These are phyloP conservation scores for Thamnidium elegans DNA, from an alignment of 192 early-diverging fungal genomes.

Conservation along the genomic window DNA sequence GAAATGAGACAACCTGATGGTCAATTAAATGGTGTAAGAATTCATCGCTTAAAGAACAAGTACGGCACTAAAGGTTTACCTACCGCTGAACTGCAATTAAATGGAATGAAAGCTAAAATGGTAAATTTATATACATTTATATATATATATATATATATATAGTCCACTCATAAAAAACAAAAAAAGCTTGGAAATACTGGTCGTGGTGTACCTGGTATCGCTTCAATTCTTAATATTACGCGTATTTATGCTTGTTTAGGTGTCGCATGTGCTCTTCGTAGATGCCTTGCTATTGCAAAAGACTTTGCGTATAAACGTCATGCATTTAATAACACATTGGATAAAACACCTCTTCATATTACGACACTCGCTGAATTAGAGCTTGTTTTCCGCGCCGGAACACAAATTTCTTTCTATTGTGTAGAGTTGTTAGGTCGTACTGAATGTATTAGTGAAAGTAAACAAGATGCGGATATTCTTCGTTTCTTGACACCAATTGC, in stretches of 20 bases:
- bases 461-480: conserved; percentile 39
- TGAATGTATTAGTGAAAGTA: conserved; percentile 33
- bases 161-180: too few species aligned
- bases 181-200: conserved; percentile 43
- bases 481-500: conserved; percentile 67
- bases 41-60: conserved; percentile 72
- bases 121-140: conserved; percentile 7
- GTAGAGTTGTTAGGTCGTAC: conserved; percentile 55
- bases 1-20: conserved; percentile 53
- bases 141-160: too few species aligned
- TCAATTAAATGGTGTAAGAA: conserved; percentile 57
- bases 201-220: conserved; percentile 60
- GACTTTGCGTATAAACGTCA: conserved; percentile 59
- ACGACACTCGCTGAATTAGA: conserved; percentile 58
- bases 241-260: conserved; percentile 57
- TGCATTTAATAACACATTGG: conserved; percentile 48
- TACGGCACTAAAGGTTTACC: conserved; percentile 67
- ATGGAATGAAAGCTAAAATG: conserved; percentile 47
- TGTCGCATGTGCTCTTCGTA: conserved; percentile 41
- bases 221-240: conserved; percentile 68
- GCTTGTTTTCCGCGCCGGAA: conserved; percentile 45
- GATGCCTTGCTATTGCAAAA: conserved; percentile 50
- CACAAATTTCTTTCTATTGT: conserved; percentile 56
- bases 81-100: conserved; percentile 67
- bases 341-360: conserved; percentile 58